Conservation (phyloP, 495 filamentous ascomycete genomes). For the Trichodelitschia bisporula region DNA sequence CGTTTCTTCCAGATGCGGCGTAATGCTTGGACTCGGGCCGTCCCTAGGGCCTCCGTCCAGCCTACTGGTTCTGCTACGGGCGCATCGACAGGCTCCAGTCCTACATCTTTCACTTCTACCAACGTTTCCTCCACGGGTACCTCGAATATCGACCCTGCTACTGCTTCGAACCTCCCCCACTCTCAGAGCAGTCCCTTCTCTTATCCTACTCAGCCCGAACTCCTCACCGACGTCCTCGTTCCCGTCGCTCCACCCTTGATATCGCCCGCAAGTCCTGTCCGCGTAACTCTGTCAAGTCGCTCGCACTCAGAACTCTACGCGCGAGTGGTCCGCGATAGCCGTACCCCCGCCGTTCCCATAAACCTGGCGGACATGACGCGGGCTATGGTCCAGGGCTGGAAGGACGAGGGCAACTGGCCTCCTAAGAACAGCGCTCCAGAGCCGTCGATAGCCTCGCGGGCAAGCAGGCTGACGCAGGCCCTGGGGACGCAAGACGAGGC, state of each 20-base stretch:
- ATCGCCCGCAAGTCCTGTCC: constrained; percentile 36
- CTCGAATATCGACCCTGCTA: neutral
- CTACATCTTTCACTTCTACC: too few species aligned
- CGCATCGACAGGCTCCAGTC: neutral
- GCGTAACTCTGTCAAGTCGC: constrained; percentile 40
- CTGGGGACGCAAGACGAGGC: constrained; percentile 1
- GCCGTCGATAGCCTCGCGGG: constrained; percentile 9
- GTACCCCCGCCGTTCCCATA: constrained; percentile 64
- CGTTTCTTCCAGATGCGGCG: constrained; percentile 47
- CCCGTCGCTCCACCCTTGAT: constrained; percentile 36
- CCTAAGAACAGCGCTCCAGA: constrained; percentile 25
- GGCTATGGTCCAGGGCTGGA: constrained; percentile 81
- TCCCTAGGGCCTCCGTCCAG: neutral
- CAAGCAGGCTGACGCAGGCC: constrained; percentile 2
- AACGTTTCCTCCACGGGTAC: neutral
- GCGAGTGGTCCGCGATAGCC: constrained; percentile 53
- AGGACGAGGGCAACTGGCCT: constrained; percentile 84
- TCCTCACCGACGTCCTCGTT: constrained; percentile 8
- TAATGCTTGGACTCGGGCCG: constrained; percentile 71
- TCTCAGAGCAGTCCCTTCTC: constrained; percentile 22
- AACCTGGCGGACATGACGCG: constrained; percentile 59
- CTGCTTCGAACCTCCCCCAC: neutral
- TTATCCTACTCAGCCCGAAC: constrained; percentile 15
- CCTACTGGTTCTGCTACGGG: neutral
- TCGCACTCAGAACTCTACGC: constrained; percentile 68